Base-by-base conservation (phyloP, 2,329 filamentous ascomycete species). In the Fusarium sp. region DNA sequence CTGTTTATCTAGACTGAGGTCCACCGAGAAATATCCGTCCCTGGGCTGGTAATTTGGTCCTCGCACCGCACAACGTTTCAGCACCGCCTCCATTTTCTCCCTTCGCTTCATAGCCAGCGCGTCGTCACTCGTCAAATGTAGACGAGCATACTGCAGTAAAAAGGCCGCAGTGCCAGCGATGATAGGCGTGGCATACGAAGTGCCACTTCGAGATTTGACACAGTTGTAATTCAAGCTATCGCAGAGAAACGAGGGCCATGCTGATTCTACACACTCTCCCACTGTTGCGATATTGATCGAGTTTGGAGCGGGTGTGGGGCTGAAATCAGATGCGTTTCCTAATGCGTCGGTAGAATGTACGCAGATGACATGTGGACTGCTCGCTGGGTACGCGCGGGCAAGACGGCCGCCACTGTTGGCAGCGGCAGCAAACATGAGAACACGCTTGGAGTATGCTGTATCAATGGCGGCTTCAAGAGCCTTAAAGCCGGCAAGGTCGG, bases 131-230 rank as follows among this genome's bases (percentile, higher is more conserved):
- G 42, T 13, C 3, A 66, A 40, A 46, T 68, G 62, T 0, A 68
- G 29, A 3, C 62, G 25, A 6, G 57, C 57, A 25, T 59, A 69
- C 4, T 56, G 45, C 0, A 66, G 41, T 2, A 62, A 29, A 14
- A 66, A 66, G 1, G 25, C 61, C 4, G 62, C 52, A 6, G 67
- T 64, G 0, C 55, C 63, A 1, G 48, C 53, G 3, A 45, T 41
- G 6, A 69, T 61, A 2, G 64, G 52, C 5, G 67, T 64, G 3
- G 67, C 56, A 30, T 65, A 64, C 0, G 67, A 69, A 1, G 64
- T 67, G 1, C 63, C 67, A 1, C 55, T 61, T 7, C 45, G 27
- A 11, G 20, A 41, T 20, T 48, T 25, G 7, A 60, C 12, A 13
- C 40, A 30, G 16, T 29, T 47, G 24, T 24, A 47, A 18, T 29